Conservation (phyloP, 2,329 filamentous ascomycete genomes). For the Botrytis sinoallii region DNA sequence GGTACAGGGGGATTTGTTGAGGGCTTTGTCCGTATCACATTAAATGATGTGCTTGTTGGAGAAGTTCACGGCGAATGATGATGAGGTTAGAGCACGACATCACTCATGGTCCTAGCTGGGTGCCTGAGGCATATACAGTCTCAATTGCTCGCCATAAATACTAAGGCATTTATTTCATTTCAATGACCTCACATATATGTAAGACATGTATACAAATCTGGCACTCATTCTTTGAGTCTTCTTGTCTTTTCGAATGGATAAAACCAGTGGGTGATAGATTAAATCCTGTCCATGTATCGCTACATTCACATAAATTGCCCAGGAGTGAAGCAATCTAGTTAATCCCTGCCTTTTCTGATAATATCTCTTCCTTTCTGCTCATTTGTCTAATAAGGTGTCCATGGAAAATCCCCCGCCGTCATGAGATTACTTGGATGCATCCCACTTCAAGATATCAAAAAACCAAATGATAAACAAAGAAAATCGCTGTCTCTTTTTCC, state of each 20-base stretch:
- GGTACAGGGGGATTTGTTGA: not conserved
- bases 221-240: not conserved
- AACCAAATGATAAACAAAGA: not conserved
- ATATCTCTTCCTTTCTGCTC: not conserved
- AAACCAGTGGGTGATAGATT: not conserved
- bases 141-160: not conserved
- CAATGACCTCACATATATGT: not conserved
- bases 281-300: not conserved
- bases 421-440: slow-evolving; percentile 4
- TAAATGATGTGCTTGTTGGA: not conserved
- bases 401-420: not conserved
- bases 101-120: not conserved
- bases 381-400: not conserved
- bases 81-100: slow-evolving; percentile 10
- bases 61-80: slow-evolving; percentile 4
- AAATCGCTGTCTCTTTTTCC: not conserved
- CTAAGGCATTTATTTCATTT: not conserved
- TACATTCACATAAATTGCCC: not conserved
- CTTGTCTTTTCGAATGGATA: not conserved
- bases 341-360: not conserved
- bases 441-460: not conserved
- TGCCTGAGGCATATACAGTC: not conserved
- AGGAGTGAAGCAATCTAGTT: not conserved
- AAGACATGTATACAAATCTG: no score
- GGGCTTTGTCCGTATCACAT: slow-evolving; percentile 2